phyloP scores from a whole-genome alignment of 2,329 filamentous ascomycete species.

The Aureobasidium sp. region DNA sequence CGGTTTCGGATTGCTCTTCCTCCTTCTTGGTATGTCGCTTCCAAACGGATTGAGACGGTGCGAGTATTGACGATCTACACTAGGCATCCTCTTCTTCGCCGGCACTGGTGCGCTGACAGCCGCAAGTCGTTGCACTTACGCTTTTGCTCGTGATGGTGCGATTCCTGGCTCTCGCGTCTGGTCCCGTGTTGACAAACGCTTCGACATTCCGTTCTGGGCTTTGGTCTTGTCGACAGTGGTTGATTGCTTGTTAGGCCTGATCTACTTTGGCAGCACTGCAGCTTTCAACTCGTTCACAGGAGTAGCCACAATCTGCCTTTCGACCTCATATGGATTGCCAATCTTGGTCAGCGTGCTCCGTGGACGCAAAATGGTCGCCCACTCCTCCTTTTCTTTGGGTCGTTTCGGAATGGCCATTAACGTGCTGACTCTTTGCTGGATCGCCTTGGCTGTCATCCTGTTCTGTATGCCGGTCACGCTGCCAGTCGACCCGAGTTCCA shows the following conservation, averaged over 20 bases:
- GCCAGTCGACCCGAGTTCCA: constrained; percentile 29
- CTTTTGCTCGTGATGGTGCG: constrained; percentile 65
- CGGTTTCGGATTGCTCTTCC: constrained; percentile 56
- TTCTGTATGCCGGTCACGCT: constrained; percentile 63
- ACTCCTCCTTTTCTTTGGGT: constrained; percentile 63
- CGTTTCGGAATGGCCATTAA: constrained; percentile 64
- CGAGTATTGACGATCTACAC: constrained; percentile 48
- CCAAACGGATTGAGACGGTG: too few relatives aligned
- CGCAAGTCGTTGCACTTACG: constrained; percentile 63
- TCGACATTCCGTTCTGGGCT: constrained; percentile 65
- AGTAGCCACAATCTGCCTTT: constrained; percentile 72
- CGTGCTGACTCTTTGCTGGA: constrained; percentile 61
- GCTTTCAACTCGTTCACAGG: constrained; percentile 77
- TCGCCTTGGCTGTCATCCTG: constrained; percentile 59
- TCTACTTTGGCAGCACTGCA: constrained; percentile 70
- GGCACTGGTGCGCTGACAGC: constrained; percentile 69
- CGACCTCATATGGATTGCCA: constrained; percentile 67
- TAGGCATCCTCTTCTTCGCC: constrained; percentile 67
- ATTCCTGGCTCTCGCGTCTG: constrained; percentile 48
- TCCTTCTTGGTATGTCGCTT: constrained; percentile 44
- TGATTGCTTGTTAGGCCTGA: constrained; percentile 65
- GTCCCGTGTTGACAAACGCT: constrained; percentile 39
- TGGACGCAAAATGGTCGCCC: constrained; percentile 56
- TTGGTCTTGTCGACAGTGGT: constrained; percentile 61
- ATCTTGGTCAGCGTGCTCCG: constrained; percentile 65